These are phyloP conservation scores for Lipomyces sp. DNA, from an alignment of 805 yeast genomes.

Conservation along the genomic window DNA sequence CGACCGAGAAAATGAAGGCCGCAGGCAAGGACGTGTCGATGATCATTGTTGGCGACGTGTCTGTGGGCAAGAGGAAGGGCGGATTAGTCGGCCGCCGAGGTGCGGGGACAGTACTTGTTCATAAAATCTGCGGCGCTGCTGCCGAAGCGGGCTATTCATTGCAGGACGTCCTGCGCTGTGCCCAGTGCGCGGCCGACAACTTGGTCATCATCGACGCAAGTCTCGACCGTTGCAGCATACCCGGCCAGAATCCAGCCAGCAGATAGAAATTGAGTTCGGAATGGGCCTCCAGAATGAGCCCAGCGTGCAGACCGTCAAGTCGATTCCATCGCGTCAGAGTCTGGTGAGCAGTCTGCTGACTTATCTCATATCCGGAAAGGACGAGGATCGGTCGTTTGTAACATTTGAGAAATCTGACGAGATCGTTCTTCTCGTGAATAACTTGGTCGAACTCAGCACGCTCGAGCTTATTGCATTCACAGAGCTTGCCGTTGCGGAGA, in stretches of 20 bases:
- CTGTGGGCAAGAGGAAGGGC: constrained; percentile 87
- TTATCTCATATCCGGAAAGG: constrained; percentile 58
- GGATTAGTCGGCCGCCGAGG: constrained; percentile 94
- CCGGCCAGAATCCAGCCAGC: constrained; percentile 54
- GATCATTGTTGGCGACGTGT: constrained; percentile 80
- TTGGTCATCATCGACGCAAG: constrained; percentile 87
- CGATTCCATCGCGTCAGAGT: constrained; percentile 67
- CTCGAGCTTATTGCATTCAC: constrained; percentile 63
- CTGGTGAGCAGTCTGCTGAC: constrained; percentile 57
- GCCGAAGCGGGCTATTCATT: constrained; percentile 46
- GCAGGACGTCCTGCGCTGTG: constrained; percentile 53
- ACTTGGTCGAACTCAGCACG: constrained; percentile 83
- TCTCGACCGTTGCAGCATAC: constrained; percentile 83
- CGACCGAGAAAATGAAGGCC: constrained; percentile 83
- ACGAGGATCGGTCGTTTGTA: constrained; percentile 77
- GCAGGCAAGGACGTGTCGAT: constrained; percentile 70
- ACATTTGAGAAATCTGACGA: constrained; percentile 61
- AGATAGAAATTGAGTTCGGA: constrained; percentile 79
- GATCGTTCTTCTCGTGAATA: constrained; percentile 69
- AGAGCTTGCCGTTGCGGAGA: constrained; percentile 39
- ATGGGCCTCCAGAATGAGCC: constrained; percentile 97
- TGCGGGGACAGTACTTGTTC: constrained; percentile 86
- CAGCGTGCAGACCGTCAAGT: constrained; percentile 62
- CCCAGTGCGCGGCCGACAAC: constrained; percentile 55
- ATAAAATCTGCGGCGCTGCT: constrained; percentile 78